Percentiles rank a stretch among this genome's conserved stretches.
Conservation (phyloP, 768 basidiomycete species). For the Collybiopsis confluens region DNA sequence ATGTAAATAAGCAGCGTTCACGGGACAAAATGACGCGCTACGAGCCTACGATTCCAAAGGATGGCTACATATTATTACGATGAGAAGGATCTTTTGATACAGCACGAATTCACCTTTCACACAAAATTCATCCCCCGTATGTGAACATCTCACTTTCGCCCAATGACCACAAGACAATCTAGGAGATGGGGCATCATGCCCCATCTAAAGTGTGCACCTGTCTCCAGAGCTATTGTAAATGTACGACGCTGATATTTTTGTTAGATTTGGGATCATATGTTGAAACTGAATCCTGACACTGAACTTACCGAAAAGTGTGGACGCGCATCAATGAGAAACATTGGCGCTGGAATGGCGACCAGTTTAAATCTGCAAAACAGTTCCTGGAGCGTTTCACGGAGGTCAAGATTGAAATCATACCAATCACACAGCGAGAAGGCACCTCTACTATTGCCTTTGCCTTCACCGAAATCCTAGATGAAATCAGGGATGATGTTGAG, state of each 20-base stretch:
- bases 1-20: background rate
- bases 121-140: background rate
- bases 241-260: background rate
- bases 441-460: background rate
- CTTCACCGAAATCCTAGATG: background rate
- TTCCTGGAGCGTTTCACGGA: slow-evolving; percentile 15
- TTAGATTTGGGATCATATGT: slow-evolving; percentile 18
- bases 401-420: background rate
- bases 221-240: background rate
- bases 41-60: background rate
- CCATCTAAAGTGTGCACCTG: background rate
- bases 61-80: background rate
- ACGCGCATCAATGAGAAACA: slow-evolving; percentile 8
- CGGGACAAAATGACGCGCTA: background rate
- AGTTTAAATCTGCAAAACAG: slow-evolving; percentile 24
- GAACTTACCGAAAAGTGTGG: slow-evolving; percentile 15
- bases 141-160: background rate
- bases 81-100: background rate
- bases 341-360: slow-evolving; percentile 21
- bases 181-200: background rate
- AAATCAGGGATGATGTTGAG: background rate
- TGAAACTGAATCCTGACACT: slow-evolving; percentile 10
- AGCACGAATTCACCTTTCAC: background rate
- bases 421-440: background rate
- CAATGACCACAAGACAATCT: background rate